Evolutionary conservation across 1,284 basidiomycete species (phyloP).

Genomic region (Fistulinella cinereoalba): DNA sequence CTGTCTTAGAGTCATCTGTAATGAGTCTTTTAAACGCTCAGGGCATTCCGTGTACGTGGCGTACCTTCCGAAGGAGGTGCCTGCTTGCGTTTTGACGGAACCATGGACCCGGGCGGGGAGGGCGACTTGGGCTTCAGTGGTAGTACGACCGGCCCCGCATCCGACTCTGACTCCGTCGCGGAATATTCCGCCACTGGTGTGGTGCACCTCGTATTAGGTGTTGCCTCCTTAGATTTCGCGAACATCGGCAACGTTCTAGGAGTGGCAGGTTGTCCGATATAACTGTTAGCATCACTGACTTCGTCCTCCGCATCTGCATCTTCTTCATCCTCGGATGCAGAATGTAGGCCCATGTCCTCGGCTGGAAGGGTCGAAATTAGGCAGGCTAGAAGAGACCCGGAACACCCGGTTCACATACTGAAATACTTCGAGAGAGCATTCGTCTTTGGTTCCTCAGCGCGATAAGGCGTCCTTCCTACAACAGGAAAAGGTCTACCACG

Average conservation of each 20-base stretch:
- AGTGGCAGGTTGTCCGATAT: conserved; percentile 20
- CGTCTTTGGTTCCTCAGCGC: conserved; percentile 2
- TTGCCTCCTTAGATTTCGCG: conserved; percentile 9
- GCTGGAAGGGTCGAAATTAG: conserved; percentile 20
- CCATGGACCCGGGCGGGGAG: conserved; percentile 4
- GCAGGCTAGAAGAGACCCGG: not conserved
- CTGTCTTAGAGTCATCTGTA: conserved; percentile 40
- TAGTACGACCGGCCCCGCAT: conserved; percentile 14
- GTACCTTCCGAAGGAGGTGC: conserved; percentile 14
- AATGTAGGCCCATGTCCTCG: conserved; percentile 42
- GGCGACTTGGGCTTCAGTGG: conserved; percentile 27
- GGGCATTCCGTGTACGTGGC: not conserved
- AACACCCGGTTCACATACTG: conserved; percentile 16
- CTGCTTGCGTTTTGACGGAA: conserved; percentile 20
- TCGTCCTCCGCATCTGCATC: conserved; percentile 33
- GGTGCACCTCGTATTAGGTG: not conserved
- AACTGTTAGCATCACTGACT: conserved; percentile 19
- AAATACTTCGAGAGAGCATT: conserved; percentile 34
- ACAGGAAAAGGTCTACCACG: not conserved
- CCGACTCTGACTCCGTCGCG: conserved; percentile 46
- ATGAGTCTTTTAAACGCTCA: not conserved
- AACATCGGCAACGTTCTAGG: conserved; percentile 27
- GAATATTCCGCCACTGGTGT: conserved; percentile 30
- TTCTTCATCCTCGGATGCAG: conserved; percentile 47
- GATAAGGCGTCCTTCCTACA: conserved; percentile 3